Conservation (phyloP, 768 basidiomycete genomes). For the Clathrus columnatus region DNA sequence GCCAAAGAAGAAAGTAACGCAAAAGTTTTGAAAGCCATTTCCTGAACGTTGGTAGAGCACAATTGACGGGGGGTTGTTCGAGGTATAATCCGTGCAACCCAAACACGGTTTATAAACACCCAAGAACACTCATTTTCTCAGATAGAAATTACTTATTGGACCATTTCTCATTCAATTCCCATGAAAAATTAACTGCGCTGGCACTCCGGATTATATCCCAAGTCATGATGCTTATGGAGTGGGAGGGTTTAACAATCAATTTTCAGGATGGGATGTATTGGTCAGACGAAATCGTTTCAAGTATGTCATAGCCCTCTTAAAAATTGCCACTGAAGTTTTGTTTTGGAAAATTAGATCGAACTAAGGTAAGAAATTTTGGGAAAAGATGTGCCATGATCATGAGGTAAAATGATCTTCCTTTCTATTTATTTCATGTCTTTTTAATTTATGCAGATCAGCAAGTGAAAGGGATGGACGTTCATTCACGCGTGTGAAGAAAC, state of each 20-base stretch:
- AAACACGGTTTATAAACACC: too few species aligned
- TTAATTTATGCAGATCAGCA: too few species aligned
- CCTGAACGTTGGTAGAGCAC: too few species aligned
- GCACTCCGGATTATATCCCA: not conserved
- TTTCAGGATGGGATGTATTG: not conserved
- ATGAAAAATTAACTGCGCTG: not conserved
- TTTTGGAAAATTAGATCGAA: not conserved
- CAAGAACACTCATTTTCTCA: not conserved
- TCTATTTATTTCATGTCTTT: too few species aligned
- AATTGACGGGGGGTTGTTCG: too few species aligned
- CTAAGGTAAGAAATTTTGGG: too few species aligned
- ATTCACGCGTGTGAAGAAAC: too few species aligned
- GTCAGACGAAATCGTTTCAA: not conserved
- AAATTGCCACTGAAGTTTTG: not conserved
- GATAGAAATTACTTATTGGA: too few species aligned
- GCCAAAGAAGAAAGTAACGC: not conserved
- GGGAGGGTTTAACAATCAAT: not conserved
- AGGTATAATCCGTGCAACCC: too few species aligned
- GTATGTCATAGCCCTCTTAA: not conserved
- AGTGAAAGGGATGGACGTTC: too few species aligned
- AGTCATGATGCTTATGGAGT: not conserved
- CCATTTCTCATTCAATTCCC: not conserved
- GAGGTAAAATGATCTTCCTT: too few species aligned
- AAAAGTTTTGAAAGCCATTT: not conserved
- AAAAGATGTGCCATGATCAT: too few species aligned